Base-by-base conservation (phyloP, 176 grass and related monocot genomes). In the Metroxylon sagu region DNA sequence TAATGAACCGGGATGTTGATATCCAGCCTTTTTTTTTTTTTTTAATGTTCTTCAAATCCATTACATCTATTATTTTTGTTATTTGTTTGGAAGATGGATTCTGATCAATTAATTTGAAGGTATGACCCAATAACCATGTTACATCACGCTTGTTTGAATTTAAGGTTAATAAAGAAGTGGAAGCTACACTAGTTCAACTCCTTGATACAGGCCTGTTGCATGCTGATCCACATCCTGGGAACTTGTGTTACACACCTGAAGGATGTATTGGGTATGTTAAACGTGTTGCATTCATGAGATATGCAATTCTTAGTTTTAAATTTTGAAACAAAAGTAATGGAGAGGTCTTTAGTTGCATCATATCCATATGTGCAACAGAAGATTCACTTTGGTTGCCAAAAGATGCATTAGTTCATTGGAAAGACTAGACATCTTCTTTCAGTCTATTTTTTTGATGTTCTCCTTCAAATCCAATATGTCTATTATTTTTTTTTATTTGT, bases 141-240 rank as follows among this genome's bases (percentile, higher is more conserved):
- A 4, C 64, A 48, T 21, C 15, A 62, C 64, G 49, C 67, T 61
- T 52, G 51, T 56, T 7, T 16, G 1, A 68, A 55, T 4, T 72
- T 18, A 82, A 90, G 92, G 92, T 96, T 50, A 96, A 96, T 25
- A 96, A 96, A 88, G 83, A 87, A 53, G 87, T 88, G 10, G 81
- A 86, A 56, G 71, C 87, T 70, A 84, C 92, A 63, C 52, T 90
- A 70, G 71, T 90, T 28, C 92, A 96, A 76, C 92, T 96, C 65
- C 83, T 96, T 25, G 92, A 96, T n/a, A 96, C 87, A 56, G 92
- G 92, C 48, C 77, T 96, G 67, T 75, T 96, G 61, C 92, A 96
- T 80, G 92, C 92, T 35, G 87, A 96, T 62, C 92, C 92, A 66
- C 92, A 96, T 84, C 77, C 87, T 28, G 92, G 92, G 19, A 96